These are phyloP conservation scores for Cladosporium colombiae DNA, from an alignment of 2,329 filamentous ascomycete species.

Conservation along the genomic window DNA sequence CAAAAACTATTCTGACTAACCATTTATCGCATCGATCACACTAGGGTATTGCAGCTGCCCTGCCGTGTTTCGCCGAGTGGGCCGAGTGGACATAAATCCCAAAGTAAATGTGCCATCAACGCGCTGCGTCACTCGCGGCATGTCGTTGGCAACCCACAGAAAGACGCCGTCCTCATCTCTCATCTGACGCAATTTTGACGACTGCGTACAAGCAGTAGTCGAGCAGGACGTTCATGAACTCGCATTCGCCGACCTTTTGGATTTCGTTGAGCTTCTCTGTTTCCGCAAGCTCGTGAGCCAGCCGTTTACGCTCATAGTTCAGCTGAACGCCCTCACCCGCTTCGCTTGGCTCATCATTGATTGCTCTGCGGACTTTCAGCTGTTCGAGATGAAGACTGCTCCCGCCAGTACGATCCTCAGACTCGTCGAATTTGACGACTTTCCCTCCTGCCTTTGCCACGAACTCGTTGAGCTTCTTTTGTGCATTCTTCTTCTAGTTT, in stretches of 20 bases:
- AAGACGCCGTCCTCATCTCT: neutral
- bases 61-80: no score
- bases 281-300: neutral
- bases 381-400: neutral
- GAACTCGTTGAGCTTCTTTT: neutral
- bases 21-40: no score
- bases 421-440: neutral
- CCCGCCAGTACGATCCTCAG: neutral
- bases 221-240: neutral
- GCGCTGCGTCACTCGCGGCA: no score
- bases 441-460: neutral
- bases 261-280: neutral
- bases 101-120: no score
- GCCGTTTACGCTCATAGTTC: neutral
- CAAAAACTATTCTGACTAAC: no score
- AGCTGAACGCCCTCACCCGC: neutral
- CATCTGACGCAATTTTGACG: neutral
- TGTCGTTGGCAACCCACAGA: no score
- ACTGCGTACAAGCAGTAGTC: neutral
- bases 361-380: neutral
- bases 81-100: no score
- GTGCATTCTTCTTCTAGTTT: neutral
- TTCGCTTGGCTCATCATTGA: neutral
- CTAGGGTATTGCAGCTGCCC: no score
- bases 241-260: neutral